These are phyloP conservation scores for Malassezia pachydermatis DNA, from an alignment of 1,284 basidiomycete species.

Conservation along the genomic window DNA sequence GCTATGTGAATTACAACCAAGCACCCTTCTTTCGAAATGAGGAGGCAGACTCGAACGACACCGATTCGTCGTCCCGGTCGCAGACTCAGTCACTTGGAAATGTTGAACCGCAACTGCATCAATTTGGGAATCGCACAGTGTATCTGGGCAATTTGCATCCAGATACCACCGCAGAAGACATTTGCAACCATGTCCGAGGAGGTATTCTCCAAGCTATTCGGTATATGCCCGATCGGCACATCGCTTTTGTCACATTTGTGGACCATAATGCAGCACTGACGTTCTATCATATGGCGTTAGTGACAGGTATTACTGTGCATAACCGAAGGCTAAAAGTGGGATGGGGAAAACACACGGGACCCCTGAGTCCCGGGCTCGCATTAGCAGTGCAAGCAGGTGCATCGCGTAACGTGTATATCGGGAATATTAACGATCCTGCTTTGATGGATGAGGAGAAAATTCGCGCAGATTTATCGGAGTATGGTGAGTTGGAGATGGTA, in stretches of 20 bases:
- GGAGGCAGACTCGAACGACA: not conserved
- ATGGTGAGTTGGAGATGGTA: conserved; percentile 45
- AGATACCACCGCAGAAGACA: conserved; percentile 45
- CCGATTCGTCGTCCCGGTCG: not conserved
- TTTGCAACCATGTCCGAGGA: conserved; percentile 47
- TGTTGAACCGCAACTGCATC: conserved; percentile 22
- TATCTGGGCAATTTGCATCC: conserved; percentile 47
- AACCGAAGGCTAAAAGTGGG: conserved; percentile 45
- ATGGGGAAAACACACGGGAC: conserved; percentile 46
- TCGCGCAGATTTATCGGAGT: conserved; percentile 39
- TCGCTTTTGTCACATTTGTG: conserved; percentile 46
- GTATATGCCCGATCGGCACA: conserved; percentile 45
- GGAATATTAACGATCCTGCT: conserved; percentile 43
- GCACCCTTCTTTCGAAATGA: not conserved
- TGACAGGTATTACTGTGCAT: conserved; percentile 45
- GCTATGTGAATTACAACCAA: conserved; percentile 2
- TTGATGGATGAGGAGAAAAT: conserved; percentile 40
- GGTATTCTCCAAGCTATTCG: conserved; percentile 45
- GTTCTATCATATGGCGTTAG: conserved; percentile 43
- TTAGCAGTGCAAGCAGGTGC: conserved; percentile 47
- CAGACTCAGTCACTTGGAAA: not conserved
- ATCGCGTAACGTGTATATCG: conserved; percentile 45
- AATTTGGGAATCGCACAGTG: conserved; percentile 46
- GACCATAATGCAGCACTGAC: conserved; percentile 43
- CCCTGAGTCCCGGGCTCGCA: conserved; percentile 42